phyloP scores from a whole-genome alignment of 192 early-diverging fungal species.

The Gamsiella multidivaricata region DNA sequence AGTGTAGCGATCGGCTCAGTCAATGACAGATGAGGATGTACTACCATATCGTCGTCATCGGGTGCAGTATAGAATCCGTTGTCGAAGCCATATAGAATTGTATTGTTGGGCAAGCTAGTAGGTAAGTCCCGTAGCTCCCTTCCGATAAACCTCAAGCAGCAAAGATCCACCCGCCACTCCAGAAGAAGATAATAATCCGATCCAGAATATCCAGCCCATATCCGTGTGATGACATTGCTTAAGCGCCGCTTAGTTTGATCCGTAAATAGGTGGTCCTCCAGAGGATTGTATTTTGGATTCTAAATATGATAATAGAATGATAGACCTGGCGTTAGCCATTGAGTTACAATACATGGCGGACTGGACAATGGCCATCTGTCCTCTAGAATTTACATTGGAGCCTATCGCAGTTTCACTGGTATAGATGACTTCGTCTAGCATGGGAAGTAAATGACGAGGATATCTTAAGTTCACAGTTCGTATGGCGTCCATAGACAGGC shows the following conservation, averaged over 20 bases:
- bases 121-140: constrained; percentile 54
- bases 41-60: constrained; percentile 50
- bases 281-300: constrained; percentile 44
- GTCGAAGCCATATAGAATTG: constrained; percentile 57
- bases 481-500: too few species aligned
- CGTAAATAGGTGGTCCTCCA: constrained; percentile 36
- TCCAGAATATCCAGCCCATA: constrained; percentile 35
- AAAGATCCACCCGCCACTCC: constrained; percentile 63
- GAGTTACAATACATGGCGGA: not conserved
- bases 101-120: constrained; percentile 56
- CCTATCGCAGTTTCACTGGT: constrained; percentile 44
- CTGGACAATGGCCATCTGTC: not conserved
- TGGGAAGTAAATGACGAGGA: not conserved
- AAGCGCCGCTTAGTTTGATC: constrained; percentile 20
- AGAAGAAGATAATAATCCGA: constrained; percentile 42
- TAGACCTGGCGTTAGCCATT: too few species aligned
- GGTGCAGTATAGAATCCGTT: constrained; percentile 63
- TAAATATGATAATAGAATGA: constrained; percentile 2
- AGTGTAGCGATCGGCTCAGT: not conserved
- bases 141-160: constrained; percentile 53
- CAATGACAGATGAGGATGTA: constrained; percentile 5
- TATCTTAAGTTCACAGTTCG: not conserved
- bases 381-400: constrained; percentile 34
- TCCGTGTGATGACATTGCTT: constrained; percentile 18
- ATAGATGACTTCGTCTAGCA: constrained; percentile 54